Evolutionary conservation across 208 protist species (phyloP).

Genomic region (Wallacemonas sp.): DNA sequence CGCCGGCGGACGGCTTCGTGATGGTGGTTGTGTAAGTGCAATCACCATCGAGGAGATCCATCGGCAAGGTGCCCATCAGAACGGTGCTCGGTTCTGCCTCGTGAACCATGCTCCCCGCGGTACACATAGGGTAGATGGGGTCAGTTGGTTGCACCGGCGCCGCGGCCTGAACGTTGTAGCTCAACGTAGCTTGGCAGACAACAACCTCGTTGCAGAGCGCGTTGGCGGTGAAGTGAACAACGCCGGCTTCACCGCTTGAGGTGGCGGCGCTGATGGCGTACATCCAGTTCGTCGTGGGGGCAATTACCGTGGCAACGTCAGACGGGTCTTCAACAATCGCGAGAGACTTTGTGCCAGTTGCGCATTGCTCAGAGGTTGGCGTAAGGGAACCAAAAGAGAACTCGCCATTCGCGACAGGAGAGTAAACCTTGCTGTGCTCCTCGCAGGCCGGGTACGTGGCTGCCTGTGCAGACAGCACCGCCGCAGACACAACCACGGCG

Average conservation of each 20-base stretch:
- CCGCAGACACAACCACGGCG: background rate
- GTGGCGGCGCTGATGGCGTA: conserved; percentile 31
- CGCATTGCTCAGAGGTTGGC: background rate
- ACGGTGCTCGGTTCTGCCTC: conserved; percentile 2
- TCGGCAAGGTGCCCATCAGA: conserved; percentile 8
- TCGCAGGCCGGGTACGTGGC: background rate
- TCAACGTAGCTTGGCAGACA: conserved; percentile 37
- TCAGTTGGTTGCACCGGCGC: background rate
- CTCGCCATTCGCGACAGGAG: conserved; percentile 6
- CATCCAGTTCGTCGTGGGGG: conserved; percentile 34
- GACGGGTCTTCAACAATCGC: background rate
- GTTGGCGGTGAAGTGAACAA: conserved; percentile 36
- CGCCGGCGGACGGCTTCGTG: background rate
- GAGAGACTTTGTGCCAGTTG: conserved; percentile 1
- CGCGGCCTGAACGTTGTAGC: conserved; percentile 22
- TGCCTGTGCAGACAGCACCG: background rate
- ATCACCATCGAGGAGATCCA: conserved; percentile 2
- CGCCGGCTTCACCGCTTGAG: background rate
- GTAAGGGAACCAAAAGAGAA: conserved; percentile 9
- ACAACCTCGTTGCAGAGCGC: conserved; percentile 35
- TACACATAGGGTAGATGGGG: conserved; percentile 7
- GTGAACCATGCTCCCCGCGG: conserved; percentile 9
- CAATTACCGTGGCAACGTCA: conserved; percentile 15
- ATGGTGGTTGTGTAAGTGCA: conserved; percentile 15
- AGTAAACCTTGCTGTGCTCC: conserved; percentile 10